Evolutionary conservation across 495 filamentous ascomycete species (phyloP).

Genomic region (Geopyxis carbonaria): DNA sequence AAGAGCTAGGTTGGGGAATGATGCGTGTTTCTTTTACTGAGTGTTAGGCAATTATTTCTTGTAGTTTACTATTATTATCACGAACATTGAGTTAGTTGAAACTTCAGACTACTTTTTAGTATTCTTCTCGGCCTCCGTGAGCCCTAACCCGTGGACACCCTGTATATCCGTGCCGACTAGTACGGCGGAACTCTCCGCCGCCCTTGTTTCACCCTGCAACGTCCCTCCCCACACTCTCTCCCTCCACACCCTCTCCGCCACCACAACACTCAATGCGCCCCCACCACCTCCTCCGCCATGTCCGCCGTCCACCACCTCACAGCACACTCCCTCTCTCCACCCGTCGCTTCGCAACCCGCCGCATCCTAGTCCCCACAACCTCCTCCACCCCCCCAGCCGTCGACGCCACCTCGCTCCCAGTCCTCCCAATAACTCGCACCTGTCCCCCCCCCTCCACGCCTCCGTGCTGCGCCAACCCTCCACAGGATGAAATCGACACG

Average conservation of each 20-base stretch:
- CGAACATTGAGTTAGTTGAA: too few relatives aligned
- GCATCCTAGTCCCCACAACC: not conserved
- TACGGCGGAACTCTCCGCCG: not conserved
- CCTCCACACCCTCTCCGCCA: too few relatives aligned
- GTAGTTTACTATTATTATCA: not conserved
- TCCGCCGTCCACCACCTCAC: too few relatives aligned
- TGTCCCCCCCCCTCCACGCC: constrained; percentile 1
- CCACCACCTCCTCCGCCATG: too few relatives aligned
- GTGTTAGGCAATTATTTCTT: not conserved
- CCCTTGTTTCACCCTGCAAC: not conserved
- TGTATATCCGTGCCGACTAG: not conserved
- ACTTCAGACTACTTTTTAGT: too few relatives aligned
- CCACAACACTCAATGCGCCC: not conserved
- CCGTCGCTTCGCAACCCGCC: constrained; percentile 4
- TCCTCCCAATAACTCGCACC: constrained; percentile 10
- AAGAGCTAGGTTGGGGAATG: not conserved
- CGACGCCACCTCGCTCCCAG: not conserved
- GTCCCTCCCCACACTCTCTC: not conserved
- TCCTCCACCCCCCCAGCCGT: constrained; percentile 5
- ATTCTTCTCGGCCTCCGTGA: not conserved
- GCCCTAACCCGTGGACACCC: too few relatives aligned
- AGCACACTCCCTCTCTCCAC: not conserved
- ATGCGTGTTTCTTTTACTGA: not conserved
- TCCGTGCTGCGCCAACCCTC: constrained; percentile 28
- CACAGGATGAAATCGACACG: constrained; percentile 58